Evolutionary conservation across 768 basidiomycete species (phyloP), one percentile per base, ranked within the genome.

Genomic region (Calvatia gigantea): DNA sequence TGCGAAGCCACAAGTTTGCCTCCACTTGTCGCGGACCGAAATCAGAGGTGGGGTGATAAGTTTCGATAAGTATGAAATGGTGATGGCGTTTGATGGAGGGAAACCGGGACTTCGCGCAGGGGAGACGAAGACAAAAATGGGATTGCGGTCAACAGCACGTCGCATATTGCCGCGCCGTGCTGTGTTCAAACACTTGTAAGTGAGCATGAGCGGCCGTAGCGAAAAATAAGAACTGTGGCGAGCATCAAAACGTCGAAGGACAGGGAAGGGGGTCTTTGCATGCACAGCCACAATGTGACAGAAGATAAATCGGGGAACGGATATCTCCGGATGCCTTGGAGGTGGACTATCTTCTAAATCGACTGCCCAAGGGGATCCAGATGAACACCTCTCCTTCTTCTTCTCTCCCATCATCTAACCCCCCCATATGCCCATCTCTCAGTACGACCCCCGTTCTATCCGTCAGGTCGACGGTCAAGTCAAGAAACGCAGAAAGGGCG

Each of bases 401-500:
- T 60, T 47, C 57, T 51, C 67, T 59, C 57, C 60, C 64, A 63
- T 62, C 66, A 61, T 57, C 61, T 44, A 50, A 21, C 46, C 31
- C 19, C 56, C 54, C 27, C 31, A 62, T 62, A 75, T 77, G 74
- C 73, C 69, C 58, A 59, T 66, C 60, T 61, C 69, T 56, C 57
- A 67, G 33, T 65, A 69, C 56, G 68, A 70, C 28, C 68, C 67
- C 51, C 62, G 68, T 37, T 52, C 67, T 27, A 65, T 69, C 41
- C 31, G 44, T 29, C 50, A 61, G 17, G 56, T 51, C 11, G 61
- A 73, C 3, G 69, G 66, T 56, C 71, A 74, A 2, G 57, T 72
- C 1, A 85, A 84, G 70, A 85, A 84, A 65, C 76, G 83, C 31
- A 75, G 84, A 66, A 85, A 85, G 59, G 88, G 88, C 35, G 87